Conservation (phyloP, 2,329 filamentous ascomycete genomes). For the Penicillium sp. region DNA sequence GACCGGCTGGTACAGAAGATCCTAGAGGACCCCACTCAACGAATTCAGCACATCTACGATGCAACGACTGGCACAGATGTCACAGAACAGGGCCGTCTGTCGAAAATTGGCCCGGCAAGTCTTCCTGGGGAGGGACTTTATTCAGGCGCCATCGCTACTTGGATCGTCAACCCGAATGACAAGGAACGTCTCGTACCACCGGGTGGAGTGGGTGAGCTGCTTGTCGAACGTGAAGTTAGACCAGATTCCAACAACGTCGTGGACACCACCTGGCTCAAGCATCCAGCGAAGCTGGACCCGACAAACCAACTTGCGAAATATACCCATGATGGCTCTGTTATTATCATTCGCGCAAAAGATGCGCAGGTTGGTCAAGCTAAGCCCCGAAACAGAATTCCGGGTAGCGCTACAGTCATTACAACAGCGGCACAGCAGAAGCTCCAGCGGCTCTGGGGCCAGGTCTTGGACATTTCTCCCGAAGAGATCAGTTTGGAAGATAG, state of each 20-base stretch:
- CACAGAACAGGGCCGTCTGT: background rate
- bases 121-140: background rate
- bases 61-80: background rate
- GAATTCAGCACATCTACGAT: conserved; percentile 1
- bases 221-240: background rate
- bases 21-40: background rate
- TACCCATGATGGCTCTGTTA: background rate
- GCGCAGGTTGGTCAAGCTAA: background rate
- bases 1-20: conserved; percentile 27
- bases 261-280: background rate
- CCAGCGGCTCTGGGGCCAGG: conserved; percentile 50
- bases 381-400: background rate
- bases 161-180: conserved; percentile 1
- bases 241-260: background rate
- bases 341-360: conserved; percentile 2
- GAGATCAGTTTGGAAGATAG: conserved; percentile 52
- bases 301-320: conserved; percentile 4
- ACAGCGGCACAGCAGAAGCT: conserved; percentile 33
- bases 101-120: background rate
- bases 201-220: conserved; percentile 1
- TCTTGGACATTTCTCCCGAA: conserved; percentile 47
- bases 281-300: background rate
- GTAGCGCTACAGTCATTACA: background rate
- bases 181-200: background rate
- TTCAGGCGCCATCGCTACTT: background rate